Evolutionary conservation across 2,329 filamentous ascomycete genomes (phyloP), one percentile per base, ranked within the genome.

Genomic region (Ceratocystis variospora): DNA sequence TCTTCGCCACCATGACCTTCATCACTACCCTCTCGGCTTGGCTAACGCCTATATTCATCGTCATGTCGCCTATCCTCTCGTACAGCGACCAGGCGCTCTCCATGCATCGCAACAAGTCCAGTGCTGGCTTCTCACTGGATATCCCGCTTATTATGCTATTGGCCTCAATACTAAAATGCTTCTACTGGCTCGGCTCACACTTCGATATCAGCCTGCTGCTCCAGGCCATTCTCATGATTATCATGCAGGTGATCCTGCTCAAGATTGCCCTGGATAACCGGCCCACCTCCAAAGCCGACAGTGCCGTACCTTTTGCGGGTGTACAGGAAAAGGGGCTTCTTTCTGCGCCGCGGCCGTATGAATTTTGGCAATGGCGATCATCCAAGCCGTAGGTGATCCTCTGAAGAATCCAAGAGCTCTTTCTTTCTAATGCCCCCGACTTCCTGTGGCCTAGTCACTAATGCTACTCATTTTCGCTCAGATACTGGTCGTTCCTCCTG

Each of bases 281-380:
- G n/a, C 84, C 84, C 22, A 74, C 78, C 6, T 80, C 64, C 85
- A 83, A 74, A 83, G 83, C 48, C 66, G 83, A 85, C 63, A 78
- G 81, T 5, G 78, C 80, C 2, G 69, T 79, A 25, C 88, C 89
- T 12, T 91, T 92, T 73, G 78, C 82, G 1, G 65, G 68, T 28
- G 63, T 28, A 72, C 5, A 72, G 72, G 68, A 71, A 71, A 65
- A 65, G 50, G 37, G 63, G 8, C 72, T 72, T n/a, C 59, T 61
- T 63, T 75, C 74, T 67, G 75, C 75, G 57, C 79, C 78, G 68
- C 79, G 89, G 28, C 89, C 89, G 0, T 92, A 86, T 73, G 82
- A 85, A 71, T 93, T 93, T 74, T 93, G 89, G 89, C 88, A 89
- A 75, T 93, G 89, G 89, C 81, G 84, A 66, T 83, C 83, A 22